Evolutionary conservation across 2,329 filamentous ascomycete species (phyloP).

Genomic region (Chaetomium sp.): DNA sequence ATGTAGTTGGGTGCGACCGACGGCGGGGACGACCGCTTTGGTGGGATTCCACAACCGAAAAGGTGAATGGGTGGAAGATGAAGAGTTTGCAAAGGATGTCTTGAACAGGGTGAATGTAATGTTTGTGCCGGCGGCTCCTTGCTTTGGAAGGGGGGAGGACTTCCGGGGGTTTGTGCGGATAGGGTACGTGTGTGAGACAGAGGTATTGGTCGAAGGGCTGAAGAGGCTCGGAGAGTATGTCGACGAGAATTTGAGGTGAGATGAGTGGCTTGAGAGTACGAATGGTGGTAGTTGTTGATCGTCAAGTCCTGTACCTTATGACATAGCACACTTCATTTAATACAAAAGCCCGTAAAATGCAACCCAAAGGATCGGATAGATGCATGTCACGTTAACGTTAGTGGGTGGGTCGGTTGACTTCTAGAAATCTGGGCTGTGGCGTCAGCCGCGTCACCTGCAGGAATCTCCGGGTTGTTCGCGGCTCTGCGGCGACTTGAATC

Average conservation of each 20-base stretch:
- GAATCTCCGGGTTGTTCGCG: no score
- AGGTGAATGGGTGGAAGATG: slow-evolving; percentile 59
- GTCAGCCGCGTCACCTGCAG: no score
- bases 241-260: slow-evolving; percentile 24
- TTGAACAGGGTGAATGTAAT: slow-evolving; percentile 64
- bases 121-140: slow-evolving; percentile 65
- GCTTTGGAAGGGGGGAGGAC: slow-evolving; percentile 61
- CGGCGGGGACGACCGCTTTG: slow-evolving; percentile 74
- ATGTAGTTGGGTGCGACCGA: slow-evolving; percentile 66
- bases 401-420: no score
- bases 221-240: slow-evolving; percentile 41
- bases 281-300: neutral
- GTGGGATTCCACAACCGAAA: slow-evolving; percentile 58
- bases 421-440: no score
- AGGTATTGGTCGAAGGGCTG: slow-evolving; percentile 61
- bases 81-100: slow-evolving; percentile 63
- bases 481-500: no score
- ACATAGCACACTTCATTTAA: no score
- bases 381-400: no score
- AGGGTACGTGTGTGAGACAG: slow-evolving; percentile 67
- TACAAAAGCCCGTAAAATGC: no score
- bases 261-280: no score
- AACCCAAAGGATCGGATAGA: no score
- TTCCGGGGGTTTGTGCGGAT: slow-evolving; percentile 72
- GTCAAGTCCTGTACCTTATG: neutral